Percentiles rank a stretch among this genome's conserved stretches.
Evolutionary conservation across 2,329 filamentous ascomycete species (phyloP).

Genomic region (Geosmithia flava): DNA sequence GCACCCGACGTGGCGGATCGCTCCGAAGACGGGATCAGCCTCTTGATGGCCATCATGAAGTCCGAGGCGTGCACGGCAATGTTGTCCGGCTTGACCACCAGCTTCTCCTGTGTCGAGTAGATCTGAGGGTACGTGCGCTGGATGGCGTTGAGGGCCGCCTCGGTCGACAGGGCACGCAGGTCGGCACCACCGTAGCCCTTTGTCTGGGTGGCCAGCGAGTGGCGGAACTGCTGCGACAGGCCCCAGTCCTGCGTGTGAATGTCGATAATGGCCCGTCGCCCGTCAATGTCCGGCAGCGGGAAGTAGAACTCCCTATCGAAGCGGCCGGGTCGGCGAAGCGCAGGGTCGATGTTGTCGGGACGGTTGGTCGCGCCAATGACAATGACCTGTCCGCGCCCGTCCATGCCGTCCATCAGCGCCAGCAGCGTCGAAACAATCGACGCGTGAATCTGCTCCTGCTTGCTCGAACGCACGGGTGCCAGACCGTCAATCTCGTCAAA

Average conservation of each 20-base stretch:
- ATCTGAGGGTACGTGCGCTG: slow-evolving; percentile 95
- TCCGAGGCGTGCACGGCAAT: slow-evolving; percentile 86
- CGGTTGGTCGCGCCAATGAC: slow-evolving; percentile 98
- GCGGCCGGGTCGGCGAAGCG: slow-evolving; percentile 82
- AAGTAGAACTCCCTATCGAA: slow-evolving; percentile 99
- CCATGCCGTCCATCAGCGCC: slow-evolving; percentile 95
- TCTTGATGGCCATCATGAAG: slow-evolving; percentile 95
- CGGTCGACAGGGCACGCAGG: slow-evolving; percentile 84
- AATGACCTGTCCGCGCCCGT: slow-evolving; percentile 94
- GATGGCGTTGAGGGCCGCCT: slow-evolving; percentile 90
- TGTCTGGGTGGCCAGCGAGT: slow-evolving; percentile 72
- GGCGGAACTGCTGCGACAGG: slow-evolving; percentile 66
- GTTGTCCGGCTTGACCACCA: slow-evolving; percentile 72
- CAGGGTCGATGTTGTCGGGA: slow-evolving; percentile 91
- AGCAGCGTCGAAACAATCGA: slow-evolving; percentile 94
- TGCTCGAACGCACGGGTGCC: slow-evolving; percentile 90
- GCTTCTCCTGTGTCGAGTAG: slow-evolving; percentile 79
- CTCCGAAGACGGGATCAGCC: slow-evolving; percentile 91
- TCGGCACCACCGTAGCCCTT: slow-evolving; percentile 97
- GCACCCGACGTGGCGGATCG: slow-evolving; percentile 78
- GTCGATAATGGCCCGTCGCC: slow-evolving; percentile 75
- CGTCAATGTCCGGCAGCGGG: slow-evolving; percentile 71
- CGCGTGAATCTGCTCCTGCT: slow-evolving; percentile 97
- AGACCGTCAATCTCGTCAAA: slow-evolving; percentile 98
- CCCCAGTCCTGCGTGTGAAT: slow-evolving; percentile 96